These are phyloP conservation scores for Cladophialophora carrionii DNA, from an alignment of 2,329 filamentous ascomycete species.

Conservation along the genomic window DNA sequence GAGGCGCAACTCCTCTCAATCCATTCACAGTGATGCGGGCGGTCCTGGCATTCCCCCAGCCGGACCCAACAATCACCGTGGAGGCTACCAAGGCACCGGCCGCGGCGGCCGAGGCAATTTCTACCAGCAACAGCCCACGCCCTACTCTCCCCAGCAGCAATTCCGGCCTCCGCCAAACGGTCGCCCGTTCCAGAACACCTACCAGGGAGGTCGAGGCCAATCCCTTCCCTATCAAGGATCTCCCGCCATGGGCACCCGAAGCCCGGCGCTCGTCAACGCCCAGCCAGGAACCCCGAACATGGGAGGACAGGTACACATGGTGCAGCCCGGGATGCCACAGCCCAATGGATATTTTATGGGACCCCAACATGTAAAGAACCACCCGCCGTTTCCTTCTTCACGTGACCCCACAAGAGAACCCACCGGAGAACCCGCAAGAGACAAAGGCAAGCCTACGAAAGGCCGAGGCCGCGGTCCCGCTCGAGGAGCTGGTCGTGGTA, in stretches of 20 bases:
- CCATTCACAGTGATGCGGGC: constrained; percentile 73
- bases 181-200: constrained; percentile 55
- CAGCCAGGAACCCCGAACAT: constrained; percentile 68
- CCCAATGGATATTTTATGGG: constrained; percentile 61
- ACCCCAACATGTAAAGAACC: constrained; percentile 64
- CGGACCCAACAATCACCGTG: constrained; percentile 51
- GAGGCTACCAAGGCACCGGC: constrained; percentile 57
- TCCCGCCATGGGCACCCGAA: constrained; percentile 65
- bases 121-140: constrained; percentile 55
- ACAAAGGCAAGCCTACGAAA: constrained; percentile 45
- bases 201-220: constrained; percentile 49
- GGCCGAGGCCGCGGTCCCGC: constrained; percentile 31
- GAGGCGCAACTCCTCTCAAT: constrained; percentile 84
- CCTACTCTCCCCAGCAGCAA: constrained; percentile 58
- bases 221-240: constrained; percentile 63
- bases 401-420: constrained; percentile 32
- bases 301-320: constrained; percentile 70
- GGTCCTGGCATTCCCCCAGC: constrained; percentile 60
- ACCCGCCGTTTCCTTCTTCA: constrained; percentile 45
- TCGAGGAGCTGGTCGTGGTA: constrained; percentile 38
- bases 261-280: constrained; percentile 67
- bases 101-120: constrained; percentile 59
- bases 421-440: constrained; percentile 26
- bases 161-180: constrained; percentile 58
- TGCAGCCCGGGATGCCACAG: constrained; percentile 62